These are phyloP conservation scores for Peniophora sp. DNA, from an alignment of 1,284 basidiomycete genomes.

Conservation along the genomic window DNA sequence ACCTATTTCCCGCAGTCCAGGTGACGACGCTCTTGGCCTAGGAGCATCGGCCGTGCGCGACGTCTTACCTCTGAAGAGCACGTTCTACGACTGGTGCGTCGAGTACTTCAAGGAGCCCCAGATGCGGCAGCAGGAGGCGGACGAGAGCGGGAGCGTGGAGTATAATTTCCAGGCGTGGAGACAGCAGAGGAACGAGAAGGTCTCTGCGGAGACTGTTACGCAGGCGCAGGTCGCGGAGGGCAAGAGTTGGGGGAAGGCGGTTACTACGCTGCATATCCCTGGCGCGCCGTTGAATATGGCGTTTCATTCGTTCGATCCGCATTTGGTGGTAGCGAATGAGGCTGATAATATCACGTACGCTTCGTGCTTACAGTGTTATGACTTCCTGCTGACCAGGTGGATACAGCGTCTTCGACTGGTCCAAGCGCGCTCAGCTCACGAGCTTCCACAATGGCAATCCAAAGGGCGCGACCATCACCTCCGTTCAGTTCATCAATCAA, in stretches of 20 bases:
- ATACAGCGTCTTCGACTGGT: constrained; percentile 91
- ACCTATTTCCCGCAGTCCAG: constrained; percentile 9
- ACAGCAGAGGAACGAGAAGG: constrained; percentile 83
- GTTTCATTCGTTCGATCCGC: constrained; percentile 91
- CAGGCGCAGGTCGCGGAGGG: constrained; percentile 64
- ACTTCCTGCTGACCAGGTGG: neutral
- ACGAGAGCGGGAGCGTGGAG: constrained; percentile 89
- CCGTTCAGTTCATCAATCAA: constrained; percentile 93
- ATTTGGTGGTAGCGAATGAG: constrained; percentile 84
- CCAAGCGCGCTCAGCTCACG: constrained; percentile 67
- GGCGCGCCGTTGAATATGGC: constrained; percentile 72
- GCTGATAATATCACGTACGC: constrained; percentile 78
- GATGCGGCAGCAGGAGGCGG: constrained; percentile 93
- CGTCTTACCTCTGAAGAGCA: constrained; percentile 81
- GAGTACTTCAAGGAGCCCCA: constrained; percentile 99
- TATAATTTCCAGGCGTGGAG: constrained; percentile 98
- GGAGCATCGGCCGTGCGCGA: constrained; percentile 44
- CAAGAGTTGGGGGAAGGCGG: constrained; percentile 74
- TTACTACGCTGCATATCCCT: constrained; percentile 66
- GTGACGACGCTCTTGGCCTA: constrained; percentile 23
- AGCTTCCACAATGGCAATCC: constrained; percentile 90
- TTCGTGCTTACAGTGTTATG: constrained; percentile 6
- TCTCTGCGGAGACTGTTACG: constrained; percentile 63
- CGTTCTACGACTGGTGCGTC: constrained; percentile 93
- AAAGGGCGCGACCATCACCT: constrained; percentile 77